Conservation (phyloP, 306 rosid genomes). For the Gastrolobium bilobum region DNA sequence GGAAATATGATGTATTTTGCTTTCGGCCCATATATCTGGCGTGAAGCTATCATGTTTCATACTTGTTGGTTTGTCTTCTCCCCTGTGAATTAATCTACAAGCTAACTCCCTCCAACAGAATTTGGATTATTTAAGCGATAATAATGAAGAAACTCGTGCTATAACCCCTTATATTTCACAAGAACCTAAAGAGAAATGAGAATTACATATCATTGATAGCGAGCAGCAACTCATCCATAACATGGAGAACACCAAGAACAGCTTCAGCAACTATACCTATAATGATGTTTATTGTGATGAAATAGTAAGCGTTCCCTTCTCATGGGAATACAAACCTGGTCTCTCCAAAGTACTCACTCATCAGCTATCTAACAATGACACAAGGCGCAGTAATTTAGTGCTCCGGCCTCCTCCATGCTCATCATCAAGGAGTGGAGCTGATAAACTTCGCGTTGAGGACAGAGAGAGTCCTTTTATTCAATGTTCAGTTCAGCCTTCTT, state of each 20-base stretch:
- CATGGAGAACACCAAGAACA: slow-evolving; percentile 14
- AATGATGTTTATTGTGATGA: slow-evolving; percentile 17
- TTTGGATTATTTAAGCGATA: neutral
- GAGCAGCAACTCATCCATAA: neutral
- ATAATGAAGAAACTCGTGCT: slow-evolving; percentile 36
- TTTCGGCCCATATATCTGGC: neutral
- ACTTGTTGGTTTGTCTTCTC: slow-evolving; percentile 12
- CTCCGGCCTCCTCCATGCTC: slow-evolving; percentile 52
- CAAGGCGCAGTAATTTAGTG: neutral
- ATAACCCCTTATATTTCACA: neutral
- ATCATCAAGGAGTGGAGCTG: neutral
- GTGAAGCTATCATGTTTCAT: slow-evolving; percentile 18
- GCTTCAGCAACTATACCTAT: neutral
- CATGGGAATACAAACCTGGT: slow-evolving; percentile 71
- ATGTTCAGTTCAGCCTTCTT: slow-evolving; percentile 31
- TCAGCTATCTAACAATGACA: slow-evolving; percentile 3
- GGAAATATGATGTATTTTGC: neutral
- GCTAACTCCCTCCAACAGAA: slow-evolving; percentile 28
- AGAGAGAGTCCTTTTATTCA: neutral
- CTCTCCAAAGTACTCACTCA: slow-evolving; percentile 45
- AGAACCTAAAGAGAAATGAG: neutral
- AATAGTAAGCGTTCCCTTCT: slow-evolving; percentile 53
- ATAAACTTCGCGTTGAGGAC: neutral
- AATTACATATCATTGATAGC: neutral
- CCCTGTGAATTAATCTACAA: slow-evolving; percentile 26